phyloP scores from a whole-genome alignment of 2,329 filamentous ascomycete genomes.

The Huntiella bhutanensis region DNA sequence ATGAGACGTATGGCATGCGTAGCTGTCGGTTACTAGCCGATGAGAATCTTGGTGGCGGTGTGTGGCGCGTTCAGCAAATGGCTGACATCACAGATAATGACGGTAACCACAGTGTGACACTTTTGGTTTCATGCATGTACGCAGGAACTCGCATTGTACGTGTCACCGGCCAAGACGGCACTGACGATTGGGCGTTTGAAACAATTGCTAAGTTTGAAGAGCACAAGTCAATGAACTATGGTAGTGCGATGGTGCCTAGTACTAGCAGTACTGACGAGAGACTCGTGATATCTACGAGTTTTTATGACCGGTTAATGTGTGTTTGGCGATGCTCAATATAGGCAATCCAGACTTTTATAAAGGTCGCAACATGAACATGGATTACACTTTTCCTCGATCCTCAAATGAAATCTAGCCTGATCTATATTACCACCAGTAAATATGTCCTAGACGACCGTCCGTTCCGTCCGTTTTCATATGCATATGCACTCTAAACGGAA shows the following conservation, averaged over 20 bases:
- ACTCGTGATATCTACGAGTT: constrained; percentile 48
- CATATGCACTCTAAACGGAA: too few species aligned
- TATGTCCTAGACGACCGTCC: too few species aligned
- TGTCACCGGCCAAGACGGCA: constrained; percentile 19
- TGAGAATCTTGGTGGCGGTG: constrained; percentile 53
- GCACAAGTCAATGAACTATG: constrained; percentile 92
- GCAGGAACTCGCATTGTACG: constrained; percentile 54
- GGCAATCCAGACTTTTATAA: too few species aligned
- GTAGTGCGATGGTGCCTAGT: constrained; percentile 45
- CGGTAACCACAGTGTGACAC: constrained; percentile 17
- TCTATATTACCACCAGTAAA: too few species aligned
- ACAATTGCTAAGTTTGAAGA: constrained; percentile 59
- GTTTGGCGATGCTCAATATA: constrained; percentile 31
- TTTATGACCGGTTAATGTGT: constrained; percentile 55
- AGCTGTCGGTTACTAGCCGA: constrained; percentile 39
- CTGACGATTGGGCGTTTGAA: constrained; percentile 37
- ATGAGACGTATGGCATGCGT: constrained; percentile 22
- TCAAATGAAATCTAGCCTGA: too few species aligned
- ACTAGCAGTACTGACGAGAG: constrained; percentile 16
- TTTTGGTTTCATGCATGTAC: constrained; percentile 92
- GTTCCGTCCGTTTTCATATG: too few species aligned
- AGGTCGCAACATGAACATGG: too few species aligned
- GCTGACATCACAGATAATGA: not conserved
- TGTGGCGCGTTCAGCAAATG: constrained; percentile 60
- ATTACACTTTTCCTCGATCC: too few species aligned